Conservation (phyloP, 2,329 filamentous ascomycete species). For the Trichoderma sp. region DNA sequence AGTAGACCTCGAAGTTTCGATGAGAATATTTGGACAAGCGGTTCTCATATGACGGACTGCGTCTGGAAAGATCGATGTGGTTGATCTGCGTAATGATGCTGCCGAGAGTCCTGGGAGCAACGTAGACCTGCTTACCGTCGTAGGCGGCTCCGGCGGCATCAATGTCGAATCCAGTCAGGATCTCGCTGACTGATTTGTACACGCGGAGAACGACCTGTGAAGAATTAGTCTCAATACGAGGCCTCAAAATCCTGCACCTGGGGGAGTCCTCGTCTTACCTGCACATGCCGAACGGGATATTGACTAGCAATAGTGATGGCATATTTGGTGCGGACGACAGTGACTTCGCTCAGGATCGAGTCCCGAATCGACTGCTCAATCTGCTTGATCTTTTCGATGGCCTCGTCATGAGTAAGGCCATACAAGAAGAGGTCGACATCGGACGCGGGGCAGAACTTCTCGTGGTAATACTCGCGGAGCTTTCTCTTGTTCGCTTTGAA, state of each 20-base stretch:
- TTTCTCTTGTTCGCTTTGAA: slow-evolving; percentile 64
- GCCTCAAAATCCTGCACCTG: neutral
- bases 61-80: slow-evolving; percentile 73
- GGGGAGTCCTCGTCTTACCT: slow-evolving; percentile 43
- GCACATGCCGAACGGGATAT: slow-evolving; percentile 80
- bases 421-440: slow-evolving; percentile 89
- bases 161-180: slow-evolving; percentile 86
- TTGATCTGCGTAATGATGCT: slow-evolving; percentile 84
- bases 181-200: slow-evolving; percentile 82
- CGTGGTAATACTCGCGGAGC: slow-evolving; percentile 75
- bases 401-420: slow-evolving; percentile 74
- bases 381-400: slow-evolving; percentile 79
- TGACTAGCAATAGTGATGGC: slow-evolving; percentile 83
- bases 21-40: slow-evolving; percentile 83
- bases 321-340: slow-evolving; percentile 82
- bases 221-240: neutral
- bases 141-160: slow-evolving; percentile 82
- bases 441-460: slow-evolving; percentile 77
- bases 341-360: slow-evolving; percentile 79
- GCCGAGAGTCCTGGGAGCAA: slow-evolving; percentile 73
- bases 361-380: slow-evolving; percentile 77
- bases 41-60: slow-evolving; percentile 86
- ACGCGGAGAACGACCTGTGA: slow-evolving; percentile 76
- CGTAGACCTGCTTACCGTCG: slow-evolving; percentile 78
- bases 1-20: slow-evolving; percentile 82